Evolutionary conservation across 345 rosid species (phyloP).

Genomic region (Rhizophora apiculata): DNA sequence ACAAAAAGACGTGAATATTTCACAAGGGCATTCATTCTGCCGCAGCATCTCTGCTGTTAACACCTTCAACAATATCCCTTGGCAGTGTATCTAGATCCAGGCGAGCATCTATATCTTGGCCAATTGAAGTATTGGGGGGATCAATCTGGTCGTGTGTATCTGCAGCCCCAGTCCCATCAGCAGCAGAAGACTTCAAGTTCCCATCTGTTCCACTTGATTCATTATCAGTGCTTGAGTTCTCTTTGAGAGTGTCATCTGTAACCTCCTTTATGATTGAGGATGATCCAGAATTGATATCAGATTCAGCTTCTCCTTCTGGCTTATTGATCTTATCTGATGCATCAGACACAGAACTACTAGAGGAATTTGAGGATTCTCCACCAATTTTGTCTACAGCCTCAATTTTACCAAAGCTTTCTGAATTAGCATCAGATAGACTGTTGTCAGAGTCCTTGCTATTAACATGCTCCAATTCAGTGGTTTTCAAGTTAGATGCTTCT

Average conservation of each 20-base stretch:
- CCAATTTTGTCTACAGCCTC: conserved; percentile 19
- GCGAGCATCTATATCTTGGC: conserved; percentile 43
- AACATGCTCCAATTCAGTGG: conserved; percentile 24
- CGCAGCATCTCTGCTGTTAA: conserved; percentile 36
- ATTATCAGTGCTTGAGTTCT: conserved; percentile 13
- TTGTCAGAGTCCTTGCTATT: conserved; percentile 11
- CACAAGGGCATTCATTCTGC: conserved; percentile 36
- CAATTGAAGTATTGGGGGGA: conserved; percentile 33
- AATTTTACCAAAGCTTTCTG: conserved; percentile 26
- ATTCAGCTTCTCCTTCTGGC: conserved; percentile 34
- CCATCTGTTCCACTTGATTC: conserved; percentile 36
- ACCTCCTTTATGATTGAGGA: conserved; percentile 26
- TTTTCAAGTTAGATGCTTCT: conserved; percentile 26
- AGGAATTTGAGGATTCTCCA: conserved; percentile 32
- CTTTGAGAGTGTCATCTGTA: conserved; percentile 23
- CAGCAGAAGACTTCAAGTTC: conserved; percentile 21
- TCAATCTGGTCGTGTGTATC: conserved; percentile 33
- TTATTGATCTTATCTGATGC: conserved; percentile 22
- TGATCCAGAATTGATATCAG: conserved; percentile 30
- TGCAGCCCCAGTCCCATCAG: conserved; percentile 21
- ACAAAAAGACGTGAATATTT: not conserved
- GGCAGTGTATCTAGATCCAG: conserved; percentile 56
- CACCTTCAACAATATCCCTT: conserved; percentile 35
- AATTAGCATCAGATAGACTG: conserved; percentile 24
- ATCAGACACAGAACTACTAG: conserved; percentile 22